Base-by-base conservation (phyloP, 225 moss, liverwort and hornwort genomes). In the Sphagnum contortum region DNA sequence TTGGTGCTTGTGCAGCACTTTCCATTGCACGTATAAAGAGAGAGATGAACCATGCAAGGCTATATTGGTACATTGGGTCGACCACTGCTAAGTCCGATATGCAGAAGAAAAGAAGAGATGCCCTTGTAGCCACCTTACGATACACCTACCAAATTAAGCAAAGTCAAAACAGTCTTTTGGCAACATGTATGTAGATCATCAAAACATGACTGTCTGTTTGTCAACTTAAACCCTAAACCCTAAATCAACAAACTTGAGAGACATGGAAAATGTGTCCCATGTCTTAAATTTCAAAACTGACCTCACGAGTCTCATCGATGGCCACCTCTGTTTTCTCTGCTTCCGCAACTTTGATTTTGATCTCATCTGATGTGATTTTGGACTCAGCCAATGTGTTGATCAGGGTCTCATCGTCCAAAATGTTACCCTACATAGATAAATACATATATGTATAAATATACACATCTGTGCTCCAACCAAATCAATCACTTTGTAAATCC, bases 61-160 rank as follows among this genome's bases (percentile, higher is more conserved):
- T 94, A 65, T 94, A 94, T 75, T 94, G 94, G 62, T 94, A 94
- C 94, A 94, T 94, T 2, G 94, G 87, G 63, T 94, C 91, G 11
- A 94, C 79, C 3, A 80, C 71, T 3, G 94, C 90, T 9, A 94
- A 76, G 71, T 94, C 91, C 2, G 85, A 94, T 69, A 89, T 94
- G 50, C 91, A 91, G 71, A 94, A 94, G 64, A 87, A 91, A 48
- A 94, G 78, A 13, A 94, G 73, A 57, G 91, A 94, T 4, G 81
- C 89, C 57, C 94, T 71, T 64, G 81, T 85, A 3, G 94, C 94
- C 50, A 94, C 89, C 2, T 80, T 87, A 0, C 91, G 87, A 62
- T 94, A 94, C 0, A 94, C 83, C 89, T 91, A 78, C 59, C 54
- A 61, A 14, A 2, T 12, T 9, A 59, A 8, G 48, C 9, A 7